A percentile compares a stretch with the other conserved stretches of the same genome.
phyloP scores from a whole-genome alignment of 352 stramenopile species.

The Pythium rhizo-oryzae region DNA sequence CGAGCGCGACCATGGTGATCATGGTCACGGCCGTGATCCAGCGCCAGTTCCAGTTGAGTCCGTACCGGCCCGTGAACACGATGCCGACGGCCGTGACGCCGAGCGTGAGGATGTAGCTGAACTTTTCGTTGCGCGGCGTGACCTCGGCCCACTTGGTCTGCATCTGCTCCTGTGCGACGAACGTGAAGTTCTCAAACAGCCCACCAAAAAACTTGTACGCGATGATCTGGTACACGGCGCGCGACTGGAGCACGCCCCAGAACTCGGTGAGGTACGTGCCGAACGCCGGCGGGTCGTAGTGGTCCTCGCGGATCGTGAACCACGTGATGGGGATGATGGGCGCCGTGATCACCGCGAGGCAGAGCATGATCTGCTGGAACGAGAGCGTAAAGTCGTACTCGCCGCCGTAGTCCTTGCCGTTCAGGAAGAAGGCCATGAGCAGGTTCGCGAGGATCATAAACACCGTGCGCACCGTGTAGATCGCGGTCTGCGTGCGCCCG shows the following conservation, averaged over 20 bases:
- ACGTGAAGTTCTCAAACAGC: conserved; percentile 35
- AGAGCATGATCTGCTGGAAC: conserved; percentile 37
- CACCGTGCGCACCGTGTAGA: conserved; percentile 38
- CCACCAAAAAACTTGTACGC: conserved; percentile 37
- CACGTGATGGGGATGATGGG: conserved; percentile 35
- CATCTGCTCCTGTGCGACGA: conserved; percentile 29
- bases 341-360: conserved; percentile 19
- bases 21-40: conserved; percentile 35
- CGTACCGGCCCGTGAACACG: conserved; percentile 30
- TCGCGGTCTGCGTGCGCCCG: conserved; percentile 29
- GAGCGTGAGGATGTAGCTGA: conserved; percentile 27
- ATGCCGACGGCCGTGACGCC: conserved; percentile 29
- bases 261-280: conserved; percentile 31
- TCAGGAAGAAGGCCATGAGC: conserved; percentile 42
- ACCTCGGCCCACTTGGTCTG: conserved; percentile 40
- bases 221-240: conserved; percentile 38
- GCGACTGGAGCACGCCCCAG: conserved; percentile 34
- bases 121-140: conserved; percentile 32
- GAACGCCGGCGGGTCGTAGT: conserved; percentile 24
- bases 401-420: conserved; percentile 43
- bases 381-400: conserved; percentile 37
- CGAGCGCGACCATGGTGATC: conserved; percentile 31
- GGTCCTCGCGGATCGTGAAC: conserved; percentile 33
- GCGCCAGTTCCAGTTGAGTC: conserved; percentile 36
- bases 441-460: conserved; percentile 33